Evolutionary conservation across 2,329 filamentous ascomycete genomes (phyloP).

Genomic region (Claviceps capensis): DNA sequence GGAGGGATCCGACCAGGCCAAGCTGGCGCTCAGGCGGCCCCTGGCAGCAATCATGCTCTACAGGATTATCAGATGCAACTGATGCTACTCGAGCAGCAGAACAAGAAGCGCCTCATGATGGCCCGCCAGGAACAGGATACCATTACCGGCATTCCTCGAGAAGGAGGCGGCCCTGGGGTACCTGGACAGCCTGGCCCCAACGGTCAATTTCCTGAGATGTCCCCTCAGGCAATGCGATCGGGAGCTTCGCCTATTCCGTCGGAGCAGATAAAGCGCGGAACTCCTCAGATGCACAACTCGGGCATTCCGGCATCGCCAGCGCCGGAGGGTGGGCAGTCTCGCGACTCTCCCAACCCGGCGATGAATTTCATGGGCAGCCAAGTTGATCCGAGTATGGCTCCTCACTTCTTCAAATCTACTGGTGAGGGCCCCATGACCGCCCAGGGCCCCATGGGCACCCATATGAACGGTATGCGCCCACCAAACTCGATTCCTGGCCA

Average conservation of each 20-base stretch:
- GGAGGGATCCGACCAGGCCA: conserved; percentile 44
- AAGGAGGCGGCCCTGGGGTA: conserved; percentile 32
- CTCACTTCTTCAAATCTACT: conserved; percentile 42
- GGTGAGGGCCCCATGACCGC: conserved; percentile 42
- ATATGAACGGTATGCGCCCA: conserved; percentile 56
- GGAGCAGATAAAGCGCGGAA: conserved; percentile 68
- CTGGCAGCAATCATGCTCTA: conserved; percentile 59
- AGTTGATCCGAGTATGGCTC: conserved; percentile 47
- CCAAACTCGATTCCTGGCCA: conserved; percentile 53
- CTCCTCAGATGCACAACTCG: conserved; percentile 56
- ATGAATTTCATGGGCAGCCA: conserved; percentile 51
- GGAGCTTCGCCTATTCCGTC: conserved; percentile 64
- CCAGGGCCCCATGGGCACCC: conserved; percentile 22
- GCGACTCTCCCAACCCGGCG: conserved; percentile 47
- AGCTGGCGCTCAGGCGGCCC: conserved; percentile 32
- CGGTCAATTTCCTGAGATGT: conserved; percentile 56
- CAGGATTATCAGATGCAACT: conserved; percentile 85
- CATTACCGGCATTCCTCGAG: conserved; percentile 34
- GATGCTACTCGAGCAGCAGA: conserved; percentile 77
- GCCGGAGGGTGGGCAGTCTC: conserved; percentile 53
- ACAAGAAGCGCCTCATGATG: conserved; percentile 77
- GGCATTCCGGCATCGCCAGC: conserved; percentile 54
- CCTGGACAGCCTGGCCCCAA: conserved; percentile 46
- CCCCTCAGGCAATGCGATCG: conserved; percentile 52
- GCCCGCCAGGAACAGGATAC: conserved; percentile 66